Evolutionary conservation across 768 basidiomycete genomes (phyloP).

Genomic region (Xerocomus brunneocitrinus): DNA sequence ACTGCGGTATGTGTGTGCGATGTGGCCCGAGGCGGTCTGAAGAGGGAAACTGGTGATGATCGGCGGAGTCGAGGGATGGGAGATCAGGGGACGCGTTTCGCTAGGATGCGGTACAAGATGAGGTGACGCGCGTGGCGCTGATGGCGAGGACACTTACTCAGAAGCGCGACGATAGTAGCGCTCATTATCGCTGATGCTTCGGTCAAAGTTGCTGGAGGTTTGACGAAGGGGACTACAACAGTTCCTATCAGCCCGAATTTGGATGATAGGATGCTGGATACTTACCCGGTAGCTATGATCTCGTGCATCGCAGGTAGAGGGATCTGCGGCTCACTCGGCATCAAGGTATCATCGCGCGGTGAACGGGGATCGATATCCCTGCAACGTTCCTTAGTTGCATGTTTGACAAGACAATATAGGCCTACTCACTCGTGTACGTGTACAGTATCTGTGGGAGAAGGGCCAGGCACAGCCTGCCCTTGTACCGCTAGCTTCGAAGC

Average conservation of each 20-base stretch:
- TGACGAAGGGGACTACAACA: constrained; percentile 14
- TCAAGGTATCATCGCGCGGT: constrained; percentile 28
- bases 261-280: not conserved
- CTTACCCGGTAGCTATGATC: constrained; percentile 26
- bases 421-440: constrained; percentile 29
- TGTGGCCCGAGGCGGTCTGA: constrained; percentile 18
- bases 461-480: constrained; percentile 8
- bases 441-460: constrained; percentile 27
- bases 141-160: constrained; percentile 23
- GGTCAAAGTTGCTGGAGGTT: constrained; percentile 13
- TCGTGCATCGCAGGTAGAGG: constrained; percentile 34
- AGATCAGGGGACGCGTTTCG: constrained; percentile 52
- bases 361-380: constrained; percentile 29
- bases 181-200: constrained; percentile 12
- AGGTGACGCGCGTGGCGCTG: not conserved
- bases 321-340: constrained; percentile 25
- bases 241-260: not conserved
- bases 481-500: constrained; percentile 9
- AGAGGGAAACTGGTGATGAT: constrained; percentile 22
- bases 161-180: constrained; percentile 8
- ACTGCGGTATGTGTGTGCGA: constrained; percentile 23
- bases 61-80: constrained; percentile 29
- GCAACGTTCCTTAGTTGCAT: not conserved
- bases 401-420: not conserved
- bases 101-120: constrained; percentile 26